Base-by-base conservation (phyloP, 2,329 filamentous ascomycete genomes). In the Blumeria graminis region DNA sequence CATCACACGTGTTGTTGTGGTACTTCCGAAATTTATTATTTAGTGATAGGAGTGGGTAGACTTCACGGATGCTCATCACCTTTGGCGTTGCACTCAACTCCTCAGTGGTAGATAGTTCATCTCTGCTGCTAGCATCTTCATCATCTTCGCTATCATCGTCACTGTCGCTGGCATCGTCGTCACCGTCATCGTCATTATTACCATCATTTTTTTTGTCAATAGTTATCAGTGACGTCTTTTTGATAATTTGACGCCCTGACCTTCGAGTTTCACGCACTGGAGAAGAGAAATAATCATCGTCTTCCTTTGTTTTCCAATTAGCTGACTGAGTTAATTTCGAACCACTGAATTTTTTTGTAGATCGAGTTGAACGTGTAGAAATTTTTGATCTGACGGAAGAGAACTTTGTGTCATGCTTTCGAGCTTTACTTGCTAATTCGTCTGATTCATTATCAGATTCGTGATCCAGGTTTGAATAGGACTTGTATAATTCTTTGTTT, bases 1-100 rank as follows among this genome's bases (percentile, higher is more conserved):
- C 75, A 61, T 86, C 81, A 67, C 92, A 98, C 7, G 71, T 71
- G 43, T 76, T 71, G 51, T 75, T 77, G 67, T 98, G 92, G 10
- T 77, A 75, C 22, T 73, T 70, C 56, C 76, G 75, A 67, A 98
- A 98, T 2, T 74, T 69, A 41, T 82, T 77, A 13, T 80, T 74
- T 3, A 72, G 68, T 0, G 79, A 69, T 0, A 86, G 64, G 0
- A 73, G 72, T 57, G 79, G 73, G 65, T 94, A 96, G 6, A 77
- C 67, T 66, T 96, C 92, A 61, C 79, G 82, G 28, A 88, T 76
- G 13, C 80, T 79, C 11, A 77, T 69, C 45, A 78, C 69, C 67
- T 81, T 80, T 0, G 77, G 72, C 10, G 71, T 70, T 14, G 64
- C 68, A 0, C 67, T 63, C 0, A 69, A 16, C 9, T 28, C 22